Base-by-base conservation (phyloP, 345 rosid species). In the Eucalyptus victrix region DNA sequence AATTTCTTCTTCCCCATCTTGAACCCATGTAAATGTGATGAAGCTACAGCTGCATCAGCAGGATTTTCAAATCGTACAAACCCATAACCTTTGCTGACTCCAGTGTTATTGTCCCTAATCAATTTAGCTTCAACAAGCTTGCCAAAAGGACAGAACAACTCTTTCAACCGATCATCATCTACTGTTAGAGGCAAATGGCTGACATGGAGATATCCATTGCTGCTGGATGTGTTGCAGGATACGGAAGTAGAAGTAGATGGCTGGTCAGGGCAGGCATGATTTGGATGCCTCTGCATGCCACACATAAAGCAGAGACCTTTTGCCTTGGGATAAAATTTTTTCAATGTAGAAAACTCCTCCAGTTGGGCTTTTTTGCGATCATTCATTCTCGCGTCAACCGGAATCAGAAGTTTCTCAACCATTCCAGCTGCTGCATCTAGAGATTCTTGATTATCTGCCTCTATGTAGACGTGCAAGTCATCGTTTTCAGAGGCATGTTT, bases 331-430 rank as follows among this genome's bases (percentile, higher is more conserved):
- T 37, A 80, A 80, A 87, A 51, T 5, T 28, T 18, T 44, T 62
- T 91, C 87, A 88, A 53, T 44, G 50, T 45, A 23, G 91, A 88
- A 30, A 90, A 88, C 86, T 91, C 92, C 58, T 60, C 60, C 54
- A 90, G 69, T 60, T 90, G 91, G 50, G 88, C 86, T n/a, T 80
- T 28, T 28, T 90, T 89, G 37, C 89, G 93, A 26, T 49, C 87
- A 32, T 88, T 89, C 80, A 40, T 56, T 86, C 87, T 69, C 6
- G 42, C 87, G 11, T 89, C 90, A 15, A 86, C 54, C 2, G 91
- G 93, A 65, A 69, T 80, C 67, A 91, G 87, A 42, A 90, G 91
- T 58, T 91, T 91, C 90, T 88, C 90, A 26, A 91, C 90, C 93
- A 89, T 90, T 76, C 40, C 65, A 87, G 80, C 88, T 26, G 91